A percentile compares a stretch with the other conserved stretches of the same genome.
Conservation (phyloP, 1,284 basidiomycete species). For the Xerocomus nothofagi region DNA sequence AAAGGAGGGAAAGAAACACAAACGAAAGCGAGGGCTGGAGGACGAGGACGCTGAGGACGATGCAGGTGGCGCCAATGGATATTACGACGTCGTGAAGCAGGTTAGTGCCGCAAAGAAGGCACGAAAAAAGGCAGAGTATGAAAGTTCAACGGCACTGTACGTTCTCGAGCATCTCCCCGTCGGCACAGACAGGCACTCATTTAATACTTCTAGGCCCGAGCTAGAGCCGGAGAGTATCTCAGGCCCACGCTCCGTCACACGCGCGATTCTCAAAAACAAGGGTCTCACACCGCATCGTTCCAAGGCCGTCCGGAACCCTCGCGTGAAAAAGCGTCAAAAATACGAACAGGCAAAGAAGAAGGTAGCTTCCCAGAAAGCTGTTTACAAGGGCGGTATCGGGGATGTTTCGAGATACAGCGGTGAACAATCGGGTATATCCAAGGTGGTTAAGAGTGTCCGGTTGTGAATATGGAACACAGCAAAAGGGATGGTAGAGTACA, state of each 20-base stretch:
- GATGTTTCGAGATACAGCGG: constrained; percentile 65
- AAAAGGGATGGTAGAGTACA: constrained; percentile 16
- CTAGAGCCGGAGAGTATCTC: constrained; percentile 50
- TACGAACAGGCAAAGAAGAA: constrained; percentile 95
- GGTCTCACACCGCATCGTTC: constrained; percentile 87
- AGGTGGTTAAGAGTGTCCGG: constrained; percentile 82
- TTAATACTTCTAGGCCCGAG: constrained; percentile 39
- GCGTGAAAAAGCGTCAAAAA: constrained; percentile 91
- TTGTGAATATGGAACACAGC: constrained; percentile 36
- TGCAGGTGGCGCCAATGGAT: constrained; percentile 58
- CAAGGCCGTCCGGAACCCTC: constrained; percentile 88
- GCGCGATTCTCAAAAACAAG: constrained; percentile 89
- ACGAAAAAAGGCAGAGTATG: constrained; percentile 80
- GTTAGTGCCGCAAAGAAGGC: constrained; percentile 71
- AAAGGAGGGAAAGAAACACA: constrained; percentile 27
- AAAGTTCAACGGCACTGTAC: constrained; percentile 68
- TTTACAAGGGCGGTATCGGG: constrained; percentile 83
- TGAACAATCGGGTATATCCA: constrained; percentile 81
- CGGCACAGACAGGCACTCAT: constrained; percentile 2
- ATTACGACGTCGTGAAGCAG: constrained; percentile 86
- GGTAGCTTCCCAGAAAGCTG: constrained; percentile 81
- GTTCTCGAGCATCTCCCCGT: constrained; percentile 18
- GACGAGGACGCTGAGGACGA: constrained; percentile 40
- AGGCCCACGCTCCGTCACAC: constrained; percentile 84
- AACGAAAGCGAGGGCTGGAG: constrained; percentile 48